Evolutionary conservation across 1,284 basidiomycete species (phyloP), one percentile per base, ranked within the genome.

Genomic region (Takashimella tepidaria): DNA sequence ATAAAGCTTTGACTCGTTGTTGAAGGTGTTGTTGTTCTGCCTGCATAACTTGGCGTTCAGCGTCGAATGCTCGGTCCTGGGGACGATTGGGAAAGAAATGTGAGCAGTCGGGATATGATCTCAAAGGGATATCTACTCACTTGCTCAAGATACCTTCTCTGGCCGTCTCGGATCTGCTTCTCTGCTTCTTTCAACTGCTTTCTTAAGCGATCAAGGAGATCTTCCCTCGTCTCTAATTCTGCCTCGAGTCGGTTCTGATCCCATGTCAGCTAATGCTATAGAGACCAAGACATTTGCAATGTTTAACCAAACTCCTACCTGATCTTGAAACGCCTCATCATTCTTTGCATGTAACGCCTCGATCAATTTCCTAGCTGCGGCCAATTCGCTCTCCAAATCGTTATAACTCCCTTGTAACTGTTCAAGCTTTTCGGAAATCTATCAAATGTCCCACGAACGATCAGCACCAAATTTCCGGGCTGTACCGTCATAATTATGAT

Each of bases 21-120:
- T 68, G 64, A 1, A 68, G 57, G 48, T 70, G 67, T 16, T 51
- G 41, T 55, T 73, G 70, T 57, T 70, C 67, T 6, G 66, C 66
- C 49, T 64, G 65, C 26, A 70, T 60, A 3, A 70, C 68, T 49
- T 63, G 55, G 24, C 74, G 56, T 53, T 76, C 73, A 2, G 68
- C 59, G 24, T 75, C 74, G 51, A 76, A 72, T 2, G 64, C 59
- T 45, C 62, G 59, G 49, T 75, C 71, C 74, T 76, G 51, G 1
- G n/a, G n/a, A n/a, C n/a, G n/a, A n/a, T n/a, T n/a, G n/a, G n/a
- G n/a, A n/a, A n/a, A 12, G 8, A 16, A 21, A 21, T 27, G 57
- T 57, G 43, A 58, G 52, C 41, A 19, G n/a, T n/a, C n/a, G n/a
- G n/a, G n/a, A n/a, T 24, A 4, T 4, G 21, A 11, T 27, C 5